Conservation (phyloP, 306 rosid species). For the Dalbergia cultrata region DNA sequence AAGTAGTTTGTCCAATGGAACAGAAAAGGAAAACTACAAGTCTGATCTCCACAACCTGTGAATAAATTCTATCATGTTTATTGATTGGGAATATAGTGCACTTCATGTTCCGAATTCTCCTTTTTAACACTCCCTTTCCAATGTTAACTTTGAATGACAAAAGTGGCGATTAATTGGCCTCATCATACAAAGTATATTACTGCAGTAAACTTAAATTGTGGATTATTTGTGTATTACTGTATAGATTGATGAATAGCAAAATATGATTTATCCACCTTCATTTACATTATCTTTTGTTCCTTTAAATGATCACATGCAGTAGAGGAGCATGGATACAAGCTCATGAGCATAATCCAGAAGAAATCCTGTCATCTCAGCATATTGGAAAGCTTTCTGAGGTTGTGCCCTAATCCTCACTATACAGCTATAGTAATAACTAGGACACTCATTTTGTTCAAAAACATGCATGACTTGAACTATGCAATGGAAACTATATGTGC, state of each 20-base stretch:
- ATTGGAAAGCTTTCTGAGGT: conserved; percentile 59
- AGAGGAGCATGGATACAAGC: conserved; percentile 58
- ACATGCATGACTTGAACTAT: conserved; percentile 9
- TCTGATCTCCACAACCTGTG: not conserved
- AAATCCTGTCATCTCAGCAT: conserved; percentile 55
- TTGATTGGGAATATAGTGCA: not conserved
- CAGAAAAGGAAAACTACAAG: not conserved
- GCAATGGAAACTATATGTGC: not conserved
- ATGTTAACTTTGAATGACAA: conserved; percentile 1
- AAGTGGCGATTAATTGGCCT: not conserved
- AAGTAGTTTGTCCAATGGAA: not conserved
- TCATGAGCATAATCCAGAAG: conserved; percentile 51
- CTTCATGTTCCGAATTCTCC: not conserved
- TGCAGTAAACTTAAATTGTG: too few relatives aligned
- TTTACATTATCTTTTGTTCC: conserved; percentile 7
- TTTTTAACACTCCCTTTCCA: not conserved
- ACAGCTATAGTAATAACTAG: not conserved
- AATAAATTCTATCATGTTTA: not conserved
- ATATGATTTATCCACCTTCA: not conserved
- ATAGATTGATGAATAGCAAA: not conserved
- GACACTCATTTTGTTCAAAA: not conserved
- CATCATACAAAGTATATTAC: not conserved
- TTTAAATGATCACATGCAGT: conserved; percentile 50
- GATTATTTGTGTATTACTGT: not conserved
- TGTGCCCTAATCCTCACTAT: conserved; percentile 35